Percentiles rank a stretch among this genome's conserved stretches.
phyloP scores from a whole-genome alignment of 2,329 filamentous ascomycete species.

The Phialemoniopsis sp. region DNA sequence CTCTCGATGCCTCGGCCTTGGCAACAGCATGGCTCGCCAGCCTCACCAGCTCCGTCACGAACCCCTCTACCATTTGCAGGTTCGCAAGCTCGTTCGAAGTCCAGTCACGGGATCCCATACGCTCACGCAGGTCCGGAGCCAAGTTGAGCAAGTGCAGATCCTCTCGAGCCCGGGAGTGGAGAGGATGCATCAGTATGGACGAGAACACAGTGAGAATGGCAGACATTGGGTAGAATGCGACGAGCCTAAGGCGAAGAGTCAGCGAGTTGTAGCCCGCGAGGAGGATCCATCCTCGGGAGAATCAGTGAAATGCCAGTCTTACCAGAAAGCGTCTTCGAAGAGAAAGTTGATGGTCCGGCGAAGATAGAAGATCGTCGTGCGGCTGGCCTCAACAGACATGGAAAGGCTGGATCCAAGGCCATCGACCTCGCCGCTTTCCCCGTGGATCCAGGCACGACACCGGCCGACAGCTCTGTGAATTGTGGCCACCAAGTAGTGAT shows the following conservation, averaged over 20 bases:
- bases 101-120: too few relatives aligned
- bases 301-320: too few relatives aligned
- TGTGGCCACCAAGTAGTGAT: slow-evolving; percentile 48
- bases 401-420: slow-evolving; percentile 48
- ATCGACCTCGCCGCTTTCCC: slow-evolving; percentile 9
- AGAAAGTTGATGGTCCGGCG: slow-evolving; percentile 34
- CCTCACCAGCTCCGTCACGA: slow-evolving; percentile 10
- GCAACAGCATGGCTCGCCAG: slow-evolving; percentile 7
- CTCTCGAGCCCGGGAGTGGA: slow-evolving; percentile 30
- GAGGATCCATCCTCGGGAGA: background rate
- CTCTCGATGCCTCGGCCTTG: slow-evolving; percentile 3
- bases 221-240: slow-evolving; percentile 53
- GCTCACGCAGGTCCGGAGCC: slow-evolving; percentile 27
- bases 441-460: slow-evolving; percentile 38
- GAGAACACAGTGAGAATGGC: slow-evolving; percentile 51
- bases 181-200: slow-evolving; percentile 45
- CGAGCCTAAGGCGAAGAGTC: slow-evolving; percentile 35
- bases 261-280: too few relatives aligned
- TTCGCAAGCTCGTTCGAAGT: slow-evolving; percentile 5
- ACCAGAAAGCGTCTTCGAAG: slow-evolving; percentile 46
- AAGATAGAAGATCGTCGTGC: slow-evolving; percentile 47
- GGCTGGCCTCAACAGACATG: slow-evolving; percentile 49
- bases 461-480: slow-evolving; percentile 52
- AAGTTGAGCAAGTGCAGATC: slow-evolving; percentile 42
- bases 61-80: slow-evolving; percentile 7